Evolutionary conservation across 2,329 filamentous ascomycete genomes (phyloP), one percentile per base, ranked within the genome.

Genomic region (Periconia sp.): DNA sequence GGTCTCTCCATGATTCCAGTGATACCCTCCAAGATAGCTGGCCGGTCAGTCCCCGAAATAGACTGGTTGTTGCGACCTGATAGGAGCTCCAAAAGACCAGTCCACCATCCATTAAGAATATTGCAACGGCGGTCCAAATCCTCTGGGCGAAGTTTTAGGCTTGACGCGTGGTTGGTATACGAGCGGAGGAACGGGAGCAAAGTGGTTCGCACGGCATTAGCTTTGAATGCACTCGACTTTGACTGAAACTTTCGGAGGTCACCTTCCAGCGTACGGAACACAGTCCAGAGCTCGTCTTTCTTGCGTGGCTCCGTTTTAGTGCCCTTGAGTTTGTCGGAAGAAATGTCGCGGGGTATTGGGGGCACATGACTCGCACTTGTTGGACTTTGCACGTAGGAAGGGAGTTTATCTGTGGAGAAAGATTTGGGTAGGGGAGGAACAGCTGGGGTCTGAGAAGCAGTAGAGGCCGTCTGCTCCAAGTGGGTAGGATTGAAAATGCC

Each of bases 81-180:
- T 20, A 96, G 82, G 79, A 96, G 85, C 55, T 94, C 91, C 52
- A 96, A 76, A 40, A 96, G 78, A 1, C 85, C 87, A 42, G 82
- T 87, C 92, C 92, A 97, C 92, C 92, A 97, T 68, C 90, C 92
- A 70, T 94, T 91, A 53, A 96, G 76, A 45, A 95, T 90, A 43
- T 85, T 86, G 2, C 89, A 84, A 55, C 92, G 83, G 35, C 89
- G 84, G 65, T 97, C 92, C 43, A 96, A 75, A 69, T 96, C 91
- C 75, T 96, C 91, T 1, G 90, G 81, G n/a, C 83, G 79, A 44
- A 96, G 78, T 15, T 72, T 77, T 58, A 79, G 79, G 63, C 85
- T 88, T 9, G 89, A 91, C 1, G 84, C 76, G 65, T 93, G 87
- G 33, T 82, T 77, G 55, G 83, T 82, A 63, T 92, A 87, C 48